Evolutionary conservation across 352 stramenopile genomes (phyloP).

Genomic region (Globisporangium acanthophoron): DNA sequence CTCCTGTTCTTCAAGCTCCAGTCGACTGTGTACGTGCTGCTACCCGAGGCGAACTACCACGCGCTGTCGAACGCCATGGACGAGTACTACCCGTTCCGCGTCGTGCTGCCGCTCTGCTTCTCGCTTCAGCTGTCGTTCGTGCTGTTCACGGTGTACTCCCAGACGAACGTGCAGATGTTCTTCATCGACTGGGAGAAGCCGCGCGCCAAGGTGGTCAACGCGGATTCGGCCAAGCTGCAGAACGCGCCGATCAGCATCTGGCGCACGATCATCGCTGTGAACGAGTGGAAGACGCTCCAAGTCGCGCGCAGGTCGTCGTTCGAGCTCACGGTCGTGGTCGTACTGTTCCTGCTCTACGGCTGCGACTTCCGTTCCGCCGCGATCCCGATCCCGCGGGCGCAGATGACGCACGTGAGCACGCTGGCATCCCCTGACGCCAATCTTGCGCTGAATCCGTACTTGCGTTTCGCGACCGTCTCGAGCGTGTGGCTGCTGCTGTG

Average conservation of each 20-base stretch:
- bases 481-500: constrained; percentile 83
- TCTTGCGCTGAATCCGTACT: constrained; percentile 71
- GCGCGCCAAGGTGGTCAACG: constrained; percentile 52
- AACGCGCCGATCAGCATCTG: constrained; percentile 85
- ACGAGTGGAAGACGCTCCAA: constrained; percentile 93
- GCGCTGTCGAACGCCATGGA: constrained; percentile 43
- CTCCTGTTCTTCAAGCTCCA: constrained; percentile 95
- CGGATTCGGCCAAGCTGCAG: constrained; percentile 37
- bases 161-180: constrained; percentile 83
- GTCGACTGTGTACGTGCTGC: constrained; percentile 78
- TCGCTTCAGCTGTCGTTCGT: constrained; percentile 78
- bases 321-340: constrained; percentile 69
- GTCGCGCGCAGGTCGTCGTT: constrained; percentile 75
- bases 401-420: constrained; percentile 49
- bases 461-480: constrained; percentile 87
- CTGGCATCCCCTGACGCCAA: constrained; percentile 34
- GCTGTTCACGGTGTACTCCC: constrained; percentile 60
- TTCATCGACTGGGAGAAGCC: constrained; percentile 95
- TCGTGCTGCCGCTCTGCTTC: constrained; percentile 79
- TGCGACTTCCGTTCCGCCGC: constrained; percentile 43
- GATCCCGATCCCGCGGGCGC: constrained; percentile 44
- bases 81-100: constrained; percentile 86
- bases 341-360: constrained; percentile 88
- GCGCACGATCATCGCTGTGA: constrained; percentile 92
- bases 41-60: constrained; percentile 65